Evolutionary conservation across 441 rosid species (phyloP).

Genomic region (Populus hybrid): DNA sequence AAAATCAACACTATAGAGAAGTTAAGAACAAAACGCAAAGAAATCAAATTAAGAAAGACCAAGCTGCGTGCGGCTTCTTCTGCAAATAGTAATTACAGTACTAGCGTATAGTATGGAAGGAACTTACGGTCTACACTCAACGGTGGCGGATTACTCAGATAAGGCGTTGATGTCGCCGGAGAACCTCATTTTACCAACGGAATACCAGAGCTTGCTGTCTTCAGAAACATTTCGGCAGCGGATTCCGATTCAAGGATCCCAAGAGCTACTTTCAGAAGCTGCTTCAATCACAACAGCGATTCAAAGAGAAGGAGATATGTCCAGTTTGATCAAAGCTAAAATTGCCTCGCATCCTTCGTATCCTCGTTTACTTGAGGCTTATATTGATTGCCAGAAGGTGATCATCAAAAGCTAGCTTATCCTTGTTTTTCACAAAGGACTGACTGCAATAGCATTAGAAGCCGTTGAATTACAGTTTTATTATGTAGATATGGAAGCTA

Average conservation of each 20-base stretch:
- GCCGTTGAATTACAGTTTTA: not conserved
- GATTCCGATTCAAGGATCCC: constrained; percentile 57
- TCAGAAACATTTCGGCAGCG: constrained; percentile 39
- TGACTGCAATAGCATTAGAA: not conserved
- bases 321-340: constrained; percentile 57
- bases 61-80: not conserved
- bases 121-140: constrained; percentile 62
- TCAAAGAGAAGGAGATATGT: constrained; percentile 42
- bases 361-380: constrained; percentile 83
- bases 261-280: constrained; percentile 57
- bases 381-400: constrained; percentile 94
- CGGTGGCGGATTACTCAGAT: constrained; percentile 52
- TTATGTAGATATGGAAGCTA: not conserved
- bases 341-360: constrained; percentile 80
- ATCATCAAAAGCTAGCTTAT: not conserved
- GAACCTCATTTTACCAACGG: constrained; percentile 52
- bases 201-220: constrained; percentile 42
- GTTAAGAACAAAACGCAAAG: not conserved
- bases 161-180: constrained; percentile 69
- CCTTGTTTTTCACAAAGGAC: too few species aligned
- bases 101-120: constrained; percentile 50
- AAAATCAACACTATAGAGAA: not conserved
- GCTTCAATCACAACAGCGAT: constrained; percentile 53
- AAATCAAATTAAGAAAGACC: not conserved
- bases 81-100: not conserved